Conservation (phyloP, 2,329 filamentous ascomycete genomes). For the Aspergillus sclerotialis region DNA sequence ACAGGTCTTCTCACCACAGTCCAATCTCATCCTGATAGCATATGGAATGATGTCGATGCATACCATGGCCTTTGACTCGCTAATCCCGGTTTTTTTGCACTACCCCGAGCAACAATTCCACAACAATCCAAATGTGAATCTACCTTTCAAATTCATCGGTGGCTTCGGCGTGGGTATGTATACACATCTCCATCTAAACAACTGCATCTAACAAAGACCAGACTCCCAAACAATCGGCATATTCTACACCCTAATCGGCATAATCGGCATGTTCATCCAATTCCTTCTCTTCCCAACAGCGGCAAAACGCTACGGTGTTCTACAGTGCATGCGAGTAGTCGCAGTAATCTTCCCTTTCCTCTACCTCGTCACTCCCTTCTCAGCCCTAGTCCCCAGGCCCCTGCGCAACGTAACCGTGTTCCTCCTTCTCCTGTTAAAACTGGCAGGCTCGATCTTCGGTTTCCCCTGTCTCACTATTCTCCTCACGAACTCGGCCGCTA, state of each 20-base stretch:
- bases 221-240: slow-evolving; percentile 70
- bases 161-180: slow-evolving; percentile 61
- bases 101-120: slow-evolving; percentile 54
- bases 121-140: slow-evolving; percentile 49
- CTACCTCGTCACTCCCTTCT: slow-evolving; percentile 78
- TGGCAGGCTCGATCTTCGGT: slow-evolving; percentile 69
- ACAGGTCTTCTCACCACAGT: slow-evolving; percentile 69
- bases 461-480: slow-evolving; percentile 89
- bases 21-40: slow-evolving; percentile 64
- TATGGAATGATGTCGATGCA: slow-evolving; percentile 81
- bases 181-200: background rate
- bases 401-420: slow-evolving; percentile 57
- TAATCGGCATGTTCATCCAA: slow-evolving; percentile 73
- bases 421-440: slow-evolving; percentile 64
- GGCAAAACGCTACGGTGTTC: slow-evolving; percentile 64
- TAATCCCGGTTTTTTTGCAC: slow-evolving; percentile 83
- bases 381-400: slow-evolving; percentile 51
- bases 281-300: slow-evolving; percentile 77
- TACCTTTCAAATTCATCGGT: slow-evolving; percentile 75
- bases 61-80: slow-evolving; percentile 76
- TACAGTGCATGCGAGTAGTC: slow-evolving; percentile 65
- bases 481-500: slow-evolving; percentile 76
- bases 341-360: slow-evolving; percentile 63
- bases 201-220: slow-evolving; percentile 20
- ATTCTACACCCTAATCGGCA: slow-evolving; percentile 76